These are phyloP conservation scores for Neonectria punicea DNA, from an alignment of 2,329 filamentous ascomycete genomes.

Conservation along the genomic window DNA sequence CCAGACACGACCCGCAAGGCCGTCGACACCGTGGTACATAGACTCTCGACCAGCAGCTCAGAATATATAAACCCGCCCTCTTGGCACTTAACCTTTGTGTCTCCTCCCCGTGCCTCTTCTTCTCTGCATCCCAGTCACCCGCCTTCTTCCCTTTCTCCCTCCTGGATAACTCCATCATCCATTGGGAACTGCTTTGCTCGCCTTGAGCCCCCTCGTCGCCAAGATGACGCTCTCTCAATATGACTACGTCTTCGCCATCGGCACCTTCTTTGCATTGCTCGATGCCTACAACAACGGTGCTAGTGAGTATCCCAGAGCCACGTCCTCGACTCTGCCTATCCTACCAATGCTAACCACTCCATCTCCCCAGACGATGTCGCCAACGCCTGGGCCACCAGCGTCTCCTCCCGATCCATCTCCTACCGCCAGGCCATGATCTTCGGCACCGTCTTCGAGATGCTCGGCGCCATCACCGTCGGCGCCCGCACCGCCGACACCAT, in stretches of 20 bases:
- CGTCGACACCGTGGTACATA: background rate
- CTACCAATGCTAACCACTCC: slow-evolving; percentile 12
- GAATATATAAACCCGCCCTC: slow-evolving; percentile 23
- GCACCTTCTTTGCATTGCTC: slow-evolving; percentile 79
- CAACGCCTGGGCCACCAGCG: slow-evolving; percentile 84
- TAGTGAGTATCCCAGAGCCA: slow-evolving; percentile 62
- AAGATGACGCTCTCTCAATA: slow-evolving; percentile 24
- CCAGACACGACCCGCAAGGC: background rate
- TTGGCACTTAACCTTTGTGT: slow-evolving; percentile 13
- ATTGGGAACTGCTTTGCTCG: background rate
- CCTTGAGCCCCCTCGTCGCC: slow-evolving; percentile 3
- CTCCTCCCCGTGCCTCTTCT: slow-evolving; percentile 9
- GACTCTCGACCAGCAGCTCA: background rate
- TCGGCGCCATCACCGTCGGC: slow-evolving; percentile 74
- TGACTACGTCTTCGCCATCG: slow-evolving; percentile 76
- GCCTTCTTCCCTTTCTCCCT: background rate
- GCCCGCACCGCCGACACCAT: slow-evolving; percentile 79
- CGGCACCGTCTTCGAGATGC: slow-evolving; percentile 74
- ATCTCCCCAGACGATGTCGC: slow-evolving; percentile 76
- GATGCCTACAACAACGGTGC: slow-evolving; percentile 84
- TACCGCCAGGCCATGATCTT: slow-evolving; percentile 77
- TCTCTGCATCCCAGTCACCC: background rate
- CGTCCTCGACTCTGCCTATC: background rate
- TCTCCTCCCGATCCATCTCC: slow-evolving; percentile 80
- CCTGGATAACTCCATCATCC: background rate